Evolutionary conservation across 495 filamentous ascomycete species (phyloP), one percentile per base, ranked within the genome.

Genomic region (Xylaria telfairii): DNA sequence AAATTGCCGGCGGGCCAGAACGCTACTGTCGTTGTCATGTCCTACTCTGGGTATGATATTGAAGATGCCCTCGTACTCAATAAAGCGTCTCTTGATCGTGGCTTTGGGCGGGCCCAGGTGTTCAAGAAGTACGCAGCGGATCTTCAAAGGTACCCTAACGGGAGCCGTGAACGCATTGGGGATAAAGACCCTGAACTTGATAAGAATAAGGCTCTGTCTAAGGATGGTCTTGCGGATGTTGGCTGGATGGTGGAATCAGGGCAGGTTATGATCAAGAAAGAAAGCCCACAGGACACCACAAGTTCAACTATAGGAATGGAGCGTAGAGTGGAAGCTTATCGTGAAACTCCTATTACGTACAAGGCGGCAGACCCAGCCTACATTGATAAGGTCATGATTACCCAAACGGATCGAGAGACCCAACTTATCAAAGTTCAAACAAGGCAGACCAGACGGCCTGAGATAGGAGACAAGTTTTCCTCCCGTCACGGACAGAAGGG

Each of bases 401-500:
- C 95, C 0, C 87, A 90, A 57, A 95, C 90, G n/a, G 95, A 98
- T 74, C 87, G 85, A 59, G 93, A 95, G 65, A 90, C 87, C 34
- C 88, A 89, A 59, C 84, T 97, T 51, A 86, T 98, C 82, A 99
- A 99, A 78, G 90, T 98, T 12, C 90, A 95, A 74, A 97, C 93
- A 0, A 87, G 96, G 5, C 96, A 98, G 76, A 99, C 96, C 0
- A 90, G 96, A 39, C 88, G 94, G 7, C 96, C 96, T 0, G 96
- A 99, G 78, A 86, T 98, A 9, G 96, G 96, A 59, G 96, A 99
- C 83, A 99, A 99, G 81, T 99, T 99, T 82, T 98, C 95, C 8
- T 98, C 95, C 24, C 93, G 96, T 56, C 96, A 99, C 84, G 96
- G 96, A n/a, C 96, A 99, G 77, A 99, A 99, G 81, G 96, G 96